Percentiles rank a stretch among this genome's conserved stretches.
phyloP scores from a whole-genome alignment of 148 eudicot species.

The Persicaria tinctoria region DNA sequence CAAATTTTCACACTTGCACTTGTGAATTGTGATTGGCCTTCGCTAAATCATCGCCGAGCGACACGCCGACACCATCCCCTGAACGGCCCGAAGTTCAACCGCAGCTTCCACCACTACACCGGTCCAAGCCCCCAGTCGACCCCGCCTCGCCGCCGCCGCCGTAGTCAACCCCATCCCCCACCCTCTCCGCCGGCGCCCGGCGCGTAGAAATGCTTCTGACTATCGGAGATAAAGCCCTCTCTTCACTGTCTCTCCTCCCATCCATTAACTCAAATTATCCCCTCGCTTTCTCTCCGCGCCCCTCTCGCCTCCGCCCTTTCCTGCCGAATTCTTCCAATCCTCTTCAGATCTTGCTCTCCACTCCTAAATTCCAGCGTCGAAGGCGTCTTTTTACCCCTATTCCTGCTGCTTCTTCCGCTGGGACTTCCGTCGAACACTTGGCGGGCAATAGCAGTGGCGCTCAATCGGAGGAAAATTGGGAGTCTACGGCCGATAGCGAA shows the following conservation, averaged over 20 bases:
- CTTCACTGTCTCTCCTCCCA: background rate
- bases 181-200: background rate
- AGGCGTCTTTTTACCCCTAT: background rate
- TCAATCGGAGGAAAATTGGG: conserved; percentile 9
- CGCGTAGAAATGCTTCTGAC: conserved; percentile 2
- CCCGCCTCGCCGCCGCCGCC: background rate
- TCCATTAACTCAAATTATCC: conserved; percentile 12
- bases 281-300: conserved; percentile 14
- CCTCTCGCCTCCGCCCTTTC: conserved; percentile 6
- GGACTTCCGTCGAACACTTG: conserved; percentile 35
- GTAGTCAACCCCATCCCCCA: background rate
- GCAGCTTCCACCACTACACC: background rate
- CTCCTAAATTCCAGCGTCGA: background rate
- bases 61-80: background rate
- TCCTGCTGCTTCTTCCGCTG: conserved; percentile 9
- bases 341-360: background rate
- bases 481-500: background rate
- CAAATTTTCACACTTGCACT: background rate
- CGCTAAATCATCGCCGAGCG: background rate
- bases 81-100: background rate
- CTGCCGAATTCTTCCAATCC: background rate
- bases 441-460: conserved; percentile 2
- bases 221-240: background rate
- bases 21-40: background rate
- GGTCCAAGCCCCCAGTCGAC: background rate